These are phyloP conservation scores for Mixia osmundae DNA, from an alignment of 1,284 basidiomycete genomes.

Conservation along the genomic window DNA sequence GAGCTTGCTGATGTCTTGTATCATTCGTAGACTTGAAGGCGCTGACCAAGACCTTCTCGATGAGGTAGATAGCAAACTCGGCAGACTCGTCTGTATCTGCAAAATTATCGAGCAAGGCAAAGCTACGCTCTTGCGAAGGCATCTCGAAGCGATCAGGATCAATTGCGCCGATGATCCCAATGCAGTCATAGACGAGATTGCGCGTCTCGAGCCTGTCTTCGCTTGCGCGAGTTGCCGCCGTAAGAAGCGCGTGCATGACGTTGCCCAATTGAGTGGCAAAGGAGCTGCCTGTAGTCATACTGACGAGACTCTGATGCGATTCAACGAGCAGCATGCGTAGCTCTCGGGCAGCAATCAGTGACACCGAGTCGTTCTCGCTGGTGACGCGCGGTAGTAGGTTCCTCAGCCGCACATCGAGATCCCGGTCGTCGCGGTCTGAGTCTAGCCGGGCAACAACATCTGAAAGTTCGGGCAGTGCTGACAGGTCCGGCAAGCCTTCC, in stretches of 20 bases:
- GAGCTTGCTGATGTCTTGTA: slow-evolving; percentile 65
- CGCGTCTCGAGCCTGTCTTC: slow-evolving; percentile 36
- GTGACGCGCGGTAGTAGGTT: slow-evolving; percentile 48
- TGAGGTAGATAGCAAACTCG: slow-evolving; percentile 61
- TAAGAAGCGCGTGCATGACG: slow-evolving; percentile 44
- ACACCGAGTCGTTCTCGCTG: slow-evolving; percentile 63
- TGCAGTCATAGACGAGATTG: slow-evolving; percentile 58
- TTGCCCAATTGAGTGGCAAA: slow-evolving; percentile 58
- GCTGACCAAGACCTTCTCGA: slow-evolving; percentile 66
- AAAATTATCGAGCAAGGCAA: slow-evolving; percentile 63
- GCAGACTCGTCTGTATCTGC: slow-evolving; percentile 53
- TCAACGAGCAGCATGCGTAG: slow-evolving; percentile 39
- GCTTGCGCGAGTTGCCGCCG: slow-evolving; percentile 31
- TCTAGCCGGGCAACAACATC: slow-evolving; percentile 30
- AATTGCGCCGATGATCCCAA: slow-evolving; percentile 80
- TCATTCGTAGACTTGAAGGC: slow-evolving; percentile 85
- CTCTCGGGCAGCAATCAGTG: slow-evolving; percentile 58
- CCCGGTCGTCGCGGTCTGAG: slow-evolving; percentile 30
- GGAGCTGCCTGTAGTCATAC: slow-evolving; percentile 48
- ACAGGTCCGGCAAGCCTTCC: too few relatives aligned
- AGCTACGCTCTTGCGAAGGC: slow-evolving; percentile 34
- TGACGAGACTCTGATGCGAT: slow-evolving; percentile 33
- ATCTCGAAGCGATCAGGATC: slow-evolving; percentile 85
- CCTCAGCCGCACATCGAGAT: slow-evolving; percentile 34
- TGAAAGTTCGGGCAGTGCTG: slow-evolving; percentile 40